Evolutionary conservation across 2,329 filamentous ascomycete species (phyloP).

Genomic region (Zalaria sp.): DNA sequence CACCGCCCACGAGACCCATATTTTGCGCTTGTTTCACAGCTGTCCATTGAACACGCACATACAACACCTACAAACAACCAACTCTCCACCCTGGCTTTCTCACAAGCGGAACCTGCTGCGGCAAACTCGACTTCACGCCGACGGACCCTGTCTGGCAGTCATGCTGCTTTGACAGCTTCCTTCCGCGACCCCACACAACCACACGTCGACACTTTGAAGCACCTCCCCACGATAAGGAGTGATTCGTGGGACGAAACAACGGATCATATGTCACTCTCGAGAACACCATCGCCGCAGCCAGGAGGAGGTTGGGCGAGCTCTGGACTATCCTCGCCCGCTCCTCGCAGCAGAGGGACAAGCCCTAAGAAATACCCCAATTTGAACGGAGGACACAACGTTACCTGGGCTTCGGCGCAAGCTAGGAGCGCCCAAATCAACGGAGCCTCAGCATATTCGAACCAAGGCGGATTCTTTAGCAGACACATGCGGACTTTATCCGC

Average conservation of each 20-base stretch:
- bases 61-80: too few relatives aligned
- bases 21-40: too few relatives aligned
- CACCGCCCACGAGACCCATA: too few relatives aligned
- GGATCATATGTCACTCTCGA: conserved; percentile 63
- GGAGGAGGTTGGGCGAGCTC: conserved; percentile 79
- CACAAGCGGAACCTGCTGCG: too few relatives aligned
- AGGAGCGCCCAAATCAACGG: conserved; percentile 59
- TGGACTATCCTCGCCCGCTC: conserved; percentile 54
- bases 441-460: conserved; percentile 64
- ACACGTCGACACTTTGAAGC: too few relatives aligned
- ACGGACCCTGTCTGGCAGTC: too few relatives aligned
- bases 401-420: conserved; percentile 73
- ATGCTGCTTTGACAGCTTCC: too few relatives aligned
- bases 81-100: too few relatives aligned
- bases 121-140: too few relatives aligned
- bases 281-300: conserved; percentile 72
- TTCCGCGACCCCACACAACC: too few relatives aligned
- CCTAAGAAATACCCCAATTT: conserved; percentile 27
- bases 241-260: background rate
- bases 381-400: conserved; percentile 44
- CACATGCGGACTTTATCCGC: conserved; percentile 71
- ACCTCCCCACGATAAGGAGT: background rate
- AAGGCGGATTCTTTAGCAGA: conserved; percentile 73
- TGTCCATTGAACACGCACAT: too few relatives aligned
- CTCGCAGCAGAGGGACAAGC: conserved; percentile 9